These are phyloP conservation scores for Capsicum chinense DNA, from an alignment of 257 asterid genomes.

Conservation along the genomic window DNA sequence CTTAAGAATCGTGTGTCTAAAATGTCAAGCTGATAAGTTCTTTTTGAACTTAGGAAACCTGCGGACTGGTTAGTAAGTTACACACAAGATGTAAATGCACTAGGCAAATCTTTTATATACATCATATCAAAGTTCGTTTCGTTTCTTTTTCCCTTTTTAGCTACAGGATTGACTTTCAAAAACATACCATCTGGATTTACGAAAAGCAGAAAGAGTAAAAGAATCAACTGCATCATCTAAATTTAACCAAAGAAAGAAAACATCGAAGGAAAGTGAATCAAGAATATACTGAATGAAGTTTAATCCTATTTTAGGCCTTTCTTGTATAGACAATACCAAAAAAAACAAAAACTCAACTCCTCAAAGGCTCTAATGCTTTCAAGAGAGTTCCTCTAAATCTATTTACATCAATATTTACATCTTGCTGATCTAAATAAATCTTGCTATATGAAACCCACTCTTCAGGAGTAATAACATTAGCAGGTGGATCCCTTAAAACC, in stretches of 20 bases:
- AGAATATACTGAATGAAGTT: neutral
- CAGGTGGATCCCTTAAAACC: constrained; percentile 38
- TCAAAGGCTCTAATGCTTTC: constrained; percentile 34
- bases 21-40: no score
- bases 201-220: neutral
- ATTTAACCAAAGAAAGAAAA: neutral
- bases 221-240: neutral
- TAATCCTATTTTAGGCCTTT: neutral
- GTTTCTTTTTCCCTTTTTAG: neutral
- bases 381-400: constrained; percentile 39
- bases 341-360: neutral
- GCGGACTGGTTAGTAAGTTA: no score
- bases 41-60: no score
- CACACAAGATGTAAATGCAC: no score
- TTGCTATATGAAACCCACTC: constrained; percentile 38
- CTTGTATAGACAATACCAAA: neutral
- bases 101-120: no score
- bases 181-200: neutral
- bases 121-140: no score
- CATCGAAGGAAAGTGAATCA: neutral
- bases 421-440: constrained; percentile 39
- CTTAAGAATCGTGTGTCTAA: no score
- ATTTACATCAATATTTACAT: constrained; percentile 43
- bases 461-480: constrained; percentile 21
- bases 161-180: neutral